phyloP scores from a whole-genome alignment of 371 early-diverging fungal species.

The Coemansia linderi region DNA sequence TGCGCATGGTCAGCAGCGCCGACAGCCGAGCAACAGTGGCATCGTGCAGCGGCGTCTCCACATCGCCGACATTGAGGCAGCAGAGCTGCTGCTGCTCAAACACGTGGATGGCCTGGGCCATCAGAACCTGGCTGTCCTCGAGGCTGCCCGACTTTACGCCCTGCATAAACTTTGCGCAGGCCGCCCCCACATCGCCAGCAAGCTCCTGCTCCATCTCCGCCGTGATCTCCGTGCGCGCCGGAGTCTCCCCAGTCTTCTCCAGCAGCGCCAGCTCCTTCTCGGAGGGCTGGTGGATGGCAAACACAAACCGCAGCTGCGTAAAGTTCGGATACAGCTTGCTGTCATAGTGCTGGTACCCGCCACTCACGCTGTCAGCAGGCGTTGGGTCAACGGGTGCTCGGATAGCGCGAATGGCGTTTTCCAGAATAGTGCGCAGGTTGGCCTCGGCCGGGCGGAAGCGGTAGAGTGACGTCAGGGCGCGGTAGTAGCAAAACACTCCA shows the following conservation, averaged over 20 bases:
- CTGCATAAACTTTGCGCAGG: constrained; percentile 21
- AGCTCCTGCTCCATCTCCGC: constrained; percentile 14
- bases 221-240: constrained; percentile 2
- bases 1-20: constrained; percentile 17
- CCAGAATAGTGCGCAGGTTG: constrained; percentile 40
- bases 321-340: constrained; percentile 23
- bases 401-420: constrained; percentile 32
- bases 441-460: constrained; percentile 30
- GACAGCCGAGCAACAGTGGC: constrained; percentile 19
- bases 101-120: constrained; percentile 28
- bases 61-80: constrained; percentile 17
- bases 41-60: constrained; percentile 15
- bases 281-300: constrained; percentile 25
- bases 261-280: background rate
- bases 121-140: constrained; percentile 18
- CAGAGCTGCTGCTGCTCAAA: constrained; percentile 44
- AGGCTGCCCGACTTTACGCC: constrained; percentile 17
- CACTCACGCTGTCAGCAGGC: background rate
- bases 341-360: constrained; percentile 23
- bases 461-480: constrained; percentile 35
- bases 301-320: constrained; percentile 38
- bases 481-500: constrained; percentile 38
- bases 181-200: background rate
- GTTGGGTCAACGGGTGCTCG: constrained; percentile 3
- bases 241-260: background rate